A percentile compares a stretch with the other conserved stretches of the same genome.
phyloP scores from a whole-genome alignment of 192 early-diverging fungal species.

The Linnemannia elongata region DNA sequence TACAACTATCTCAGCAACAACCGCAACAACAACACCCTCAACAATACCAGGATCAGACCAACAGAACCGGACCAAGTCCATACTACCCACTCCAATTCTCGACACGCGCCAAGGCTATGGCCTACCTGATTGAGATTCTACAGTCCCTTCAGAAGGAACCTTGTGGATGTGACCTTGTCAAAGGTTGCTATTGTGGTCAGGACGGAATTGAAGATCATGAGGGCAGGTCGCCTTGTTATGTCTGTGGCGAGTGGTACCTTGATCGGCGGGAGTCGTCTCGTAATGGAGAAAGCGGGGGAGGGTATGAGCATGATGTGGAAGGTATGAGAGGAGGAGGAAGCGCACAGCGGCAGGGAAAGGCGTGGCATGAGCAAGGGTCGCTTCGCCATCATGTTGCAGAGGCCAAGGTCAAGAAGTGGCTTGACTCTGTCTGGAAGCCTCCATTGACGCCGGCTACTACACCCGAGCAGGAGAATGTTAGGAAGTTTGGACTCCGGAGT shows the following conservation, averaged over 20 bases:
- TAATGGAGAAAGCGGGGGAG: not conserved
- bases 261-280: constrained; percentile 15
- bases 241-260: constrained; percentile 52
- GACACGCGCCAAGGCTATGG: constrained; percentile 47
- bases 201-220: constrained; percentile 53
- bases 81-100: constrained; percentile 55
- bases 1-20: not conserved
- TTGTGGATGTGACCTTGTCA: constrained; percentile 49
- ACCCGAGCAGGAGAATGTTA: constrained; percentile 37
- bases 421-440: constrained; percentile 39
- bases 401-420: constrained; percentile 50
- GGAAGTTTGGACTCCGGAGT: constrained; percentile 28
- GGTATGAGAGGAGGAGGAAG: not conserved
- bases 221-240: constrained; percentile 50
- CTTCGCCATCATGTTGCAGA: constrained; percentile 54
- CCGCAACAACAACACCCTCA: constrained; percentile 17
- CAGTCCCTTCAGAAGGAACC: constrained; percentile 52
- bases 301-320: not conserved
- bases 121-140: constrained; percentile 46
- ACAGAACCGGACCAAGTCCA: not conserved
- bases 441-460: constrained; percentile 44
- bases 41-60: not conserved
- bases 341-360: constrained; percentile 20
- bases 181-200: constrained; percentile 40
- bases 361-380: constrained; percentile 56